These are phyloP conservation scores for Lichtheimia hyalospora DNA, from an alignment of 371 early-diverging fungal genomes.

Conservation along the genomic window DNA sequence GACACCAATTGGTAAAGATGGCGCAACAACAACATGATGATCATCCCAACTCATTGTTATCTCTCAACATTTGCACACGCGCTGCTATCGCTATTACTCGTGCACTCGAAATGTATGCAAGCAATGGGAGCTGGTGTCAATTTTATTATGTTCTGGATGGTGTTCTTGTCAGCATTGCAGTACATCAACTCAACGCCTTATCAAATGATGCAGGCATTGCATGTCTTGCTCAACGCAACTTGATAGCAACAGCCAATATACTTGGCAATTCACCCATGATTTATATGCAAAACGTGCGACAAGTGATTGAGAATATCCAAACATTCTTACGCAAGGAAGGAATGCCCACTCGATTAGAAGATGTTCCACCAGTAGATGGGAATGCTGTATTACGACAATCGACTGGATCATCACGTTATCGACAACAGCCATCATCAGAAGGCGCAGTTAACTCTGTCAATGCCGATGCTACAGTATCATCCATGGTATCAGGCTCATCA, in stretches of 20 bases:
- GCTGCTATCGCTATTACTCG: conserved; percentile 40
- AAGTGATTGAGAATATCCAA: conserved; percentile 41
- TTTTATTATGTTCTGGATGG: conserved; percentile 50
- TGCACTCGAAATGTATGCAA: conserved; percentile 44
- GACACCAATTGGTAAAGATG: conserved; percentile 12
- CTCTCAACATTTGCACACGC: conserved; percentile 33
- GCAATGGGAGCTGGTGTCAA: conserved; percentile 41
- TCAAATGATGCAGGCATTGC: conserved; percentile 41
- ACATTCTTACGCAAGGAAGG: conserved; percentile 32
- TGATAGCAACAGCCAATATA: conserved; percentile 41
- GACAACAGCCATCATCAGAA: conserved; percentile 15
- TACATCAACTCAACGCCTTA: conserved; percentile 49
- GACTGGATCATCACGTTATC: conserved; percentile 29
- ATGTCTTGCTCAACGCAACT: conserved; percentile 39
- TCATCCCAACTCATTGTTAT: conserved; percentile 30
- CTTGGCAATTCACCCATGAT: conserved; percentile 44
- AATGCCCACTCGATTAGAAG: conserved; percentile 26
- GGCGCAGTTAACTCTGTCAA: neutral
- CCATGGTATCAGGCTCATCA: too few relatives aligned
- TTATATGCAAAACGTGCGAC: conserved; percentile 52
- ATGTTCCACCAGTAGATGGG: conserved; percentile 39
- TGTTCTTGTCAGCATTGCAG: conserved; percentile 43
- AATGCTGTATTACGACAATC: conserved; percentile 38
- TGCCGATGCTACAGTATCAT: neutral
- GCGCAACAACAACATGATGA: conserved; percentile 22